Evolutionary conservation across 139 green algal species (phyloP).

Genomic region (Closterium sp.): DNA sequence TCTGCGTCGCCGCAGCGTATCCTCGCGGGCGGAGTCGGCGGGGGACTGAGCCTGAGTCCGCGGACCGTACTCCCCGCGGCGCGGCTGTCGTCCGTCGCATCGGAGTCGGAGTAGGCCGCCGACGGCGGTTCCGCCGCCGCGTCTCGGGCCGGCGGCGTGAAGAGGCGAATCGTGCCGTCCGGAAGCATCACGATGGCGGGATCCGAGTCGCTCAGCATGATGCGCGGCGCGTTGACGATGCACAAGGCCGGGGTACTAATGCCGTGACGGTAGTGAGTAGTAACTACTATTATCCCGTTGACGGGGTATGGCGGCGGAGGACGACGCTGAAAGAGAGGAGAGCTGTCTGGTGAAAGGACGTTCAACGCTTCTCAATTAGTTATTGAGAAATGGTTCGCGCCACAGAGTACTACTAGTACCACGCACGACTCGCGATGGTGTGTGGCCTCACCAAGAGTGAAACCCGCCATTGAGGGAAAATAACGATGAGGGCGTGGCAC

Average conservation of each 20-base stretch:
- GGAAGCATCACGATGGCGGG: background rate
- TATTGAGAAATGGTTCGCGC: background rate
- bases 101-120: background rate
- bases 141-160: background rate
- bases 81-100: background rate
- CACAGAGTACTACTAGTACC: too few relatives aligned
- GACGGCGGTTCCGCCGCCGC: background rate
- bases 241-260: too few relatives aligned
- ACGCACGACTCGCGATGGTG: too few relatives aligned
- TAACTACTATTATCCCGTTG: too few relatives aligned
- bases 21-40: background rate
- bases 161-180: background rate
- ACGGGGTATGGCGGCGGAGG: too few relatives aligned
- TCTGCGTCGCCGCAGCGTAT: background rate
- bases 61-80: background rate
- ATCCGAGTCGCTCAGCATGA: background rate
- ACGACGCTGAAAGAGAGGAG: background rate
- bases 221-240: background rate
- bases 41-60: background rate
- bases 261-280: too few relatives aligned
- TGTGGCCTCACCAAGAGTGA: too few relatives aligned
- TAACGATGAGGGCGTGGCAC: too few relatives aligned
- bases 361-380: too few relatives aligned
- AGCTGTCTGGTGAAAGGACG: background rate
- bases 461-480: too few relatives aligned